phyloP scores from a whole-genome alignment of 2,329 filamentous ascomycete genomes.

The Phaeosphaeriaceae sp. region DNA sequence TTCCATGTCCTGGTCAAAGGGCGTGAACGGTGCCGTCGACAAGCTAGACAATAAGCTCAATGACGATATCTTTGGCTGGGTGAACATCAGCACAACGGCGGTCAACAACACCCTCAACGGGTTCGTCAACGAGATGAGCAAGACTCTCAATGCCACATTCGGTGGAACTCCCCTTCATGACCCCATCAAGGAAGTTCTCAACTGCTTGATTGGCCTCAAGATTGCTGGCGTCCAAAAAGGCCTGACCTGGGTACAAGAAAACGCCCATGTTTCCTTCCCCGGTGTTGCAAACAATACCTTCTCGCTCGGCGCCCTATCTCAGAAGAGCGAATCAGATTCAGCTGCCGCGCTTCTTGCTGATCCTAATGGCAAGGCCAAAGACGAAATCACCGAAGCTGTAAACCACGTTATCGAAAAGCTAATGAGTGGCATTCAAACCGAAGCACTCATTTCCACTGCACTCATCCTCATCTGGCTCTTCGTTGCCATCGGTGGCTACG shows the following conservation, averaged over 20 bases:
- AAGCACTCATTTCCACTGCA: conserved; percentile 78
- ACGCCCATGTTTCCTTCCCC: conserved; percentile 84
- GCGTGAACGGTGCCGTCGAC: conserved; percentile 75
- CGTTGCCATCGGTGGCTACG: conserved; percentile 75
- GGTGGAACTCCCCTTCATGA: conserved; percentile 80
- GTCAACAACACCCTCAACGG: conserved; percentile 85
- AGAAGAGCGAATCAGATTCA: conserved; percentile 57
- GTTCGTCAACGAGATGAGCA: conserved; percentile 79
- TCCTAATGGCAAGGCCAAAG: conserved; percentile 73
- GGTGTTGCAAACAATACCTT: conserved; percentile 80
- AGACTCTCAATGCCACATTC: conserved; percentile 77
- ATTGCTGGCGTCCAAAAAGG: conserved; percentile 83
- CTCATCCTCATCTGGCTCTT: conserved; percentile 80
- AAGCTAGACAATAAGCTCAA: conserved; percentile 76
- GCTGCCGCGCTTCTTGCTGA: conserved; percentile 78
- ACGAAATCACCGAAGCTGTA: conserved; percentile 82
- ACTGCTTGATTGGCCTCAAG: conserved; percentile 89
- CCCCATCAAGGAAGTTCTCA: conserved; percentile 78
- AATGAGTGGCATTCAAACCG: conserved; percentile 70
- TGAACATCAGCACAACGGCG: conserved; percentile 79
- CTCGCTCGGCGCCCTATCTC: conserved; percentile 73
- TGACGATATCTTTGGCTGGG: conserved; percentile 82
- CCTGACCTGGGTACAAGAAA: conserved; percentile 89
- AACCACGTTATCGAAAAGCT: conserved; percentile 72
- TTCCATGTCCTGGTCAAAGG: conserved; percentile 76